Conservation (phyloP, 2,329 filamentous ascomycete species). For the Fusarium sp. region DNA sequence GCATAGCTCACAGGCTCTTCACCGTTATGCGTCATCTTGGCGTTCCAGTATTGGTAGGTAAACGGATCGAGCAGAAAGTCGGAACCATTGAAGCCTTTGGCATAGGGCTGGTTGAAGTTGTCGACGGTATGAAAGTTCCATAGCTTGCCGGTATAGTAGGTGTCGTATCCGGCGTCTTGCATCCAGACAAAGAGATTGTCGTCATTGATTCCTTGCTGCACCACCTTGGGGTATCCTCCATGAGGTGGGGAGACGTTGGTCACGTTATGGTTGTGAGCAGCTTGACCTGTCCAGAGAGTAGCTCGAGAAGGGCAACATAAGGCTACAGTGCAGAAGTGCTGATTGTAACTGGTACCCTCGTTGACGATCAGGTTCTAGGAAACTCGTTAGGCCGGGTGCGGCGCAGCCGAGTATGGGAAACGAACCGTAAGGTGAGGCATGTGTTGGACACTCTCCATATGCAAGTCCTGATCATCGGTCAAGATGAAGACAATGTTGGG, state of each 20-base stretch:
- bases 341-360: slow-evolving; percentile 68
- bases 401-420: not conserved
- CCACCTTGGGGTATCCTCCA: slow-evolving; percentile 66
- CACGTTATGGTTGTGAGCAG: slow-evolving; percentile 77
- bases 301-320: slow-evolving; percentile 76
- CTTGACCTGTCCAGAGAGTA: slow-evolving; percentile 71
- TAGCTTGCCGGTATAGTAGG: slow-evolving; percentile 78
- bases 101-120: slow-evolving; percentile 69
- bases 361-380: slow-evolving; percentile 45
- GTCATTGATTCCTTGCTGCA: slow-evolving; percentile 71
- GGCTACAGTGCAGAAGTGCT: slow-evolving; percentile 72
- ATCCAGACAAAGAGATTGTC: slow-evolving; percentile 74
- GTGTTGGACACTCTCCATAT: slow-evolving; percentile 69
- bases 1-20: slow-evolving; percentile 4
- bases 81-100: slow-evolving; percentile 35
- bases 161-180: slow-evolving; percentile 74
- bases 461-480: slow-evolving; percentile 74
- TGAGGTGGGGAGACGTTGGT: slow-evolving; percentile 63
- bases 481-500: slow-evolving; percentile 74
- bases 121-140: slow-evolving; percentile 71
- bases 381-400: not conserved
- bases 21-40: not conserved
- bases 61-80: slow-evolving; percentile 20
- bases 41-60: slow-evolving; percentile 15
- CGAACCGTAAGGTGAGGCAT: slow-evolving; percentile 64